These are phyloP conservation scores for Populus simonii DNA, from an alignment of 345 rosid genomes.

Conservation along the genomic window DNA sequence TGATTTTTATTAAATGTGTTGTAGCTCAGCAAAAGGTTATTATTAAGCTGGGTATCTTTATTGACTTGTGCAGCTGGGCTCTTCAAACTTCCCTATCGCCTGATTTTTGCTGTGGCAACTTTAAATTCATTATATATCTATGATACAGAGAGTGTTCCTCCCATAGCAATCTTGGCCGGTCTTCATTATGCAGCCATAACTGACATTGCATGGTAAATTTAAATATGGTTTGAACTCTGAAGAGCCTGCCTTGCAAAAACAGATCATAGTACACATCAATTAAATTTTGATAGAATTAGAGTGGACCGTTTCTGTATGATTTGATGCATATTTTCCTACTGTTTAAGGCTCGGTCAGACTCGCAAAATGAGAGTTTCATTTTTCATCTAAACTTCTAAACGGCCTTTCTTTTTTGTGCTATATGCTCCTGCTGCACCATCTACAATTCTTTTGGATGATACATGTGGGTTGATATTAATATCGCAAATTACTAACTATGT, in stretches of 20 bases:
- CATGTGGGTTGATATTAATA: not conserved
- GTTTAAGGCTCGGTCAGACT: too few species aligned
- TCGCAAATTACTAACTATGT: slow-evolving; percentile 9
- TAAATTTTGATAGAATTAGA: not conserved
- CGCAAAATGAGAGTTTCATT: not conserved
- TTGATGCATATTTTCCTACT: too few species aligned
- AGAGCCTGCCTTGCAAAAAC: not conserved
- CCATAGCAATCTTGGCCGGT: slow-evolving; percentile 75
- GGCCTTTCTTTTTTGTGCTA: not conserved
- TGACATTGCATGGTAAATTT: slow-evolving; percentile 73
- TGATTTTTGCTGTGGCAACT: slow-evolving; percentile 86
- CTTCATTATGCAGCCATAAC: slow-evolving; percentile 95
- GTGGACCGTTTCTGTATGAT: too few species aligned
- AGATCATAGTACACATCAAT: not conserved
- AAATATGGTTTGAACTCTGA: not conserved
- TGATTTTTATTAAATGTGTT: not conserved
- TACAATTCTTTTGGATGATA: not conserved
- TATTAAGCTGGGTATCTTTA: slow-evolving; percentile 3
- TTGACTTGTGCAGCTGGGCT: slow-evolving; percentile 54
- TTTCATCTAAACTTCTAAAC: not conserved
- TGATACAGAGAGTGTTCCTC: slow-evolving; percentile 74
- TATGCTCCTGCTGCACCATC: not conserved
- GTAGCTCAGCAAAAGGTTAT: not conserved
- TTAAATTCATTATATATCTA: slow-evolving; percentile 85
- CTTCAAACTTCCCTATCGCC: slow-evolving; percentile 91